Percentiles rank a stretch among this genome's conserved stretches.
phyloP scores from a whole-genome alignment of 495 filamentous ascomycete species.

The Lindgomyces ingoldianus region DNA sequence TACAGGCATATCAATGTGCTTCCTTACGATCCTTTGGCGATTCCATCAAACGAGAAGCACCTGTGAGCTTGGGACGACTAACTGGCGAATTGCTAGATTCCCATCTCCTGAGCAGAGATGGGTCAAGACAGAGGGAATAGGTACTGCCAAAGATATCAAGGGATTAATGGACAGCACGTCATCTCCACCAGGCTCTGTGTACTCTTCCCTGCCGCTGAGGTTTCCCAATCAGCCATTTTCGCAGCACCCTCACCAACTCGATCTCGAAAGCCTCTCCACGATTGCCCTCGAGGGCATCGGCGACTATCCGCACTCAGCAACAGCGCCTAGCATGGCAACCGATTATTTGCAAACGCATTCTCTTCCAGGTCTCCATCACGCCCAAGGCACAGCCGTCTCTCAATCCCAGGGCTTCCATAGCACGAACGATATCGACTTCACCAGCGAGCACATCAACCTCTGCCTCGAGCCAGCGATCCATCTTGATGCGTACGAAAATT shows the following conservation, averaged over 20 bases:
- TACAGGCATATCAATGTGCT: conserved; percentile 2
- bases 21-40: conserved; percentile 31
- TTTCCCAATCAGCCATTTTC: conserved; percentile 3
- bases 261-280: conserved; percentile 25
- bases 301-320: conserved; percentile 22
- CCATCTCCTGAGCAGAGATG: conserved; percentile 8
- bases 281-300: conserved; percentile 15
- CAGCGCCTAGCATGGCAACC: conserved; percentile 20
- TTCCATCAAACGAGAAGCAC: conserved; percentile 19
- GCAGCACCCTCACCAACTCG: conserved; percentile 22
- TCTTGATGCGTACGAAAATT: conserved; percentile 13
- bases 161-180: background rate
- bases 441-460: conserved; percentile 31
- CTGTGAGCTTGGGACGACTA: conserved; percentile 16
- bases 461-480: conserved; percentile 31
- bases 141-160: background rate
- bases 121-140: conserved; percentile 7
- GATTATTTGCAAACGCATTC: conserved; percentile 27
- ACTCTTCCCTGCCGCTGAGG: conserved; percentile 14
- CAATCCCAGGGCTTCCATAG: conserved; percentile 16
- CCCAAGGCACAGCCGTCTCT: conserved; percentile 6
- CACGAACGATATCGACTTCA: conserved; percentile 35
- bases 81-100: conserved; percentile 28
- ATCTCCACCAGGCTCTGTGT: background rate
- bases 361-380: conserved; percentile 16